Conservation (phyloP, 1,284 basidiomycete species). For the Pholiota adiposa region DNA sequence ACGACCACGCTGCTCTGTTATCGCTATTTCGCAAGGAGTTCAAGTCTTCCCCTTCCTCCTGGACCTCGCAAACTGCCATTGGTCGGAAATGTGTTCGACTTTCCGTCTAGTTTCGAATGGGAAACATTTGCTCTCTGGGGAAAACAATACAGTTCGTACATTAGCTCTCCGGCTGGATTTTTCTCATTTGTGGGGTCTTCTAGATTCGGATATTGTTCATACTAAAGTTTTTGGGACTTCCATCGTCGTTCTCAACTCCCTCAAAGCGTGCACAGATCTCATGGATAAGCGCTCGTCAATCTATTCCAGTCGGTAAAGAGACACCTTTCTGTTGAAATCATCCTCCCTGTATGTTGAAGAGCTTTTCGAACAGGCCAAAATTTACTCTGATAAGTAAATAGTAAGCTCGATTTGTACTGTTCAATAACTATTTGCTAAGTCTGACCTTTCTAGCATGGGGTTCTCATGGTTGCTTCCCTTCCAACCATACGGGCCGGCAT, state of each 20-base stretch:
- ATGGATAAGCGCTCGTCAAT: slow-evolving; percentile 43
- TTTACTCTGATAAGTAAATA: slow-evolving; percentile 32
- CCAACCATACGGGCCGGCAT: slow-evolving; percentile 28
- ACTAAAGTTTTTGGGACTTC: slow-evolving; percentile 35
- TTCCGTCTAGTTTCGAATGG: slow-evolving; percentile 40
- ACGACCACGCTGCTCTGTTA: neutral
- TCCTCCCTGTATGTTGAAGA: slow-evolving; percentile 21
- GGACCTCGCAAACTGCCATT: slow-evolving; percentile 37
- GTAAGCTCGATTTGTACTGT: neutral
- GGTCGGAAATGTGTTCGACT: slow-evolving; percentile 36
- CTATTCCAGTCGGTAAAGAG: slow-evolving; percentile 44
- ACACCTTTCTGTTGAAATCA: neutral
- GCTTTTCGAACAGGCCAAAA: neutral
- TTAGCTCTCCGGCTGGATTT: neutral
- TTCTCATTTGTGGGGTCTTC: slow-evolving; percentile 22
- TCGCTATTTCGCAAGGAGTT: neutral
- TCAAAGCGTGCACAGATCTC: slow-evolving; percentile 39
- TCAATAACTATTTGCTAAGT: neutral
- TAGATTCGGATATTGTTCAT: slow-evolving; percentile 19
- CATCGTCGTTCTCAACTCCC: slow-evolving; percentile 43
- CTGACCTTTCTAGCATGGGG: slow-evolving; percentile 26
- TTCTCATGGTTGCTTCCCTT: slow-evolving; percentile 31
- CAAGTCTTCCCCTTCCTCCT: slow-evolving; percentile 34
- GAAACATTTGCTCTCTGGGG: slow-evolving; percentile 39
- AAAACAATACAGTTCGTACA: slow-evolving; percentile 29